Evolutionary conservation across 2,329 filamentous ascomycete species (phyloP).

Genomic region (Cephalotrichum gorgonifer): DNA sequence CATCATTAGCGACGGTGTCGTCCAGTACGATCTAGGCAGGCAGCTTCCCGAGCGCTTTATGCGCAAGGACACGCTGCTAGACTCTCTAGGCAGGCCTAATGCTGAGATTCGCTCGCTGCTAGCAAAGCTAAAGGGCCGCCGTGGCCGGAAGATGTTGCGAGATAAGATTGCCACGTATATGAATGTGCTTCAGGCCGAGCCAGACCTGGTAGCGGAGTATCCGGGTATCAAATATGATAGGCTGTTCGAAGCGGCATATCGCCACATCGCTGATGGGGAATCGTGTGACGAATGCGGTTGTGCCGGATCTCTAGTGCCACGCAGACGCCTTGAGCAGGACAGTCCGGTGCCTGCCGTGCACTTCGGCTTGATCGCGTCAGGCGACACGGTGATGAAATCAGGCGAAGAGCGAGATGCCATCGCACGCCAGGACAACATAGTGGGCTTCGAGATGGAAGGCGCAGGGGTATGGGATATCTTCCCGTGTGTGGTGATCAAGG

Average conservation of each 20-base stretch:
- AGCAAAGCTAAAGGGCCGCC: constrained; percentile 10
- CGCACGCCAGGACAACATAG: constrained; percentile 12
- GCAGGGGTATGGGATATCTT: constrained; percentile 20
- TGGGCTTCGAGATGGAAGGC: constrained; percentile 24
- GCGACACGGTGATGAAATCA: constrained; percentile 28
- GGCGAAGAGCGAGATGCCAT: constrained; percentile 22
- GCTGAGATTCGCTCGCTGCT: constrained; percentile 18
- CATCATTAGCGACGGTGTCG: constrained; percentile 16
- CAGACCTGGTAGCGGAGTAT: background rate
- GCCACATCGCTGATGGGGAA: background rate
- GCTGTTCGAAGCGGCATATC: constrained; percentile 5
- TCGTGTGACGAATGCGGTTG: background rate
- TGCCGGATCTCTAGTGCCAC: background rate
- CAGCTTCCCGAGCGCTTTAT: constrained; percentile 14
- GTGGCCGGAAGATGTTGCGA: background rate
- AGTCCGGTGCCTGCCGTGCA: constrained; percentile 16
- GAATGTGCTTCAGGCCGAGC: constrained; percentile 8
- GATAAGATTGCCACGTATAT: constrained; percentile 7
- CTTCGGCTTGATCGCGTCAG: constrained; percentile 26
- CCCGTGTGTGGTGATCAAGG: constrained; percentile 25
- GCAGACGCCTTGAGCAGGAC: constrained; percentile 6
- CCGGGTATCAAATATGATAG: background rate
- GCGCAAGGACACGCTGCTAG: constrained; percentile 14
- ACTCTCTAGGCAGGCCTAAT: constrained; percentile 16
- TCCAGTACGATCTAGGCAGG: constrained; percentile 18